phyloP scores from a whole-genome alignment of 139 green algal species.

The Chlamydomonas urium region DNA sequence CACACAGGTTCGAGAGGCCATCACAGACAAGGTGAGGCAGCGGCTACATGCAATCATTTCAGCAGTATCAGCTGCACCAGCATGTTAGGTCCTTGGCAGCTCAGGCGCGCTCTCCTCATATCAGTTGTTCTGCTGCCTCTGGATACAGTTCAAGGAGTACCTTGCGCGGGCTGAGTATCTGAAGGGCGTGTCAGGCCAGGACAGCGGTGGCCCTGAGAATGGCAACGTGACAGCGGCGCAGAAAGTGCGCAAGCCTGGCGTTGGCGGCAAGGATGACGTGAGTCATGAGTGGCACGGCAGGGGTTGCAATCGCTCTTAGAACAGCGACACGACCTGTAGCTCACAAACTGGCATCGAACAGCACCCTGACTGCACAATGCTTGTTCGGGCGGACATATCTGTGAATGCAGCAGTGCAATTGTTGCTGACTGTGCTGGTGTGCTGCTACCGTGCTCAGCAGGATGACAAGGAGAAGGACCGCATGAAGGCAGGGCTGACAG shows the following conservation, averaged over 20 bases:
- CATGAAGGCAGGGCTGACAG: slow-evolving; percentile 56
- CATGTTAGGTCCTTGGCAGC: too few relatives aligned
- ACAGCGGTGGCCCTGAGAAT: slow-evolving; percentile 24
- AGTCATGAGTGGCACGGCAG: neutral
- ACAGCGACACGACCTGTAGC: too few relatives aligned
- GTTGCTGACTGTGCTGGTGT: neutral
- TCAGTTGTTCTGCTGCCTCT: neutral
- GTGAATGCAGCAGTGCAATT: neutral
- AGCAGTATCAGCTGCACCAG: too few relatives aligned
- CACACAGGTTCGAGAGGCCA: slow-evolving; percentile 39
- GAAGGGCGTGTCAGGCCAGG: slow-evolving; percentile 58
- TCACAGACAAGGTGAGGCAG: slow-evolving; percentile 42
- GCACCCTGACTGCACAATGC: neutral
- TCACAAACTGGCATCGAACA: too few relatives aligned
- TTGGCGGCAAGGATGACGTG: slow-evolving; percentile 34
- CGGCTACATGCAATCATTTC: neutral
- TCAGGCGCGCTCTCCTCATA: too few relatives aligned
- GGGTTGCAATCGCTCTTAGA: too few relatives aligned
- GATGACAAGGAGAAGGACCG: slow-evolving; percentile 76
- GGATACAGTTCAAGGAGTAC: slow-evolving; percentile 90
- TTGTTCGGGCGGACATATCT: neutral
- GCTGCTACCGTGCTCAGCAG: neutral
- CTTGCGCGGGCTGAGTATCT: slow-evolving; percentile 90
- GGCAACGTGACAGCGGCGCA: slow-evolving; percentile 32
- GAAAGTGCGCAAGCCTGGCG: slow-evolving; percentile 37